Conservation (phyloP, 1,139 yeast genomes). For the Nematodospora anomalae region DNA sequence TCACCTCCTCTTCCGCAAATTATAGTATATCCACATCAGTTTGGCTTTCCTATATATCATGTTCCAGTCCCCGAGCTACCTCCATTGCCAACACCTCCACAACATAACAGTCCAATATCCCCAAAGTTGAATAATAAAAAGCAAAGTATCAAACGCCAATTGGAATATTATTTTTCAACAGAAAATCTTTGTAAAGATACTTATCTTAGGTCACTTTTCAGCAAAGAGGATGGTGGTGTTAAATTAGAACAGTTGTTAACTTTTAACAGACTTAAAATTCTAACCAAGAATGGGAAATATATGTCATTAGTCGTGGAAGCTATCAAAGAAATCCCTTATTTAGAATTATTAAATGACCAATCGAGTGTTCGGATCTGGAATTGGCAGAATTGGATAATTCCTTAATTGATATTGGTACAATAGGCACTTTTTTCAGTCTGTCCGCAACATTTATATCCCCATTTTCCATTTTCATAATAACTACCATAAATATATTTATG, state of each 20-base stretch:
- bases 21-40: background rate
- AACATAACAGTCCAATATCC: background rate
- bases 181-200: slow-evolving; percentile 27
- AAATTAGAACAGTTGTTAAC: slow-evolving; percentile 18
- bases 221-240: slow-evolving; percentile 21
- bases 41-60: slow-evolving; percentile 1
- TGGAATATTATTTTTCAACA: slow-evolving; percentile 27
- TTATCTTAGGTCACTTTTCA: slow-evolving; percentile 23
- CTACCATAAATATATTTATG: slow-evolving; percentile 51
- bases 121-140: slow-evolving; percentile 1
- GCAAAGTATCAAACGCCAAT: slow-evolving; percentile 18
- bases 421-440: slow-evolving; percentile 25
- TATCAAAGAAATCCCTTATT: slow-evolving; percentile 15
- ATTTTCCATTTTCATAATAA: slow-evolving; percentile 43
- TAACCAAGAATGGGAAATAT: slow-evolving; percentile 23
- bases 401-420: slow-evolving; percentile 18
- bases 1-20: slow-evolving; percentile 1
- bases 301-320: slow-evolving; percentile 16
- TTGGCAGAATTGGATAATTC: slow-evolving; percentile 22
- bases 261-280: slow-evolving; percentile 20
- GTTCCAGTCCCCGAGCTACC: slow-evolving; percentile 2
- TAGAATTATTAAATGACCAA: slow-evolving; percentile 20
- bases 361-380: slow-evolving; percentile 16
- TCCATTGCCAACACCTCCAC: slow-evolving; percentile 1
- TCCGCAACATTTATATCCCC: slow-evolving; percentile 53